phyloP scores from a whole-genome alignment of 495 filamentous ascomycete species.

The Halenospora varia region DNA sequence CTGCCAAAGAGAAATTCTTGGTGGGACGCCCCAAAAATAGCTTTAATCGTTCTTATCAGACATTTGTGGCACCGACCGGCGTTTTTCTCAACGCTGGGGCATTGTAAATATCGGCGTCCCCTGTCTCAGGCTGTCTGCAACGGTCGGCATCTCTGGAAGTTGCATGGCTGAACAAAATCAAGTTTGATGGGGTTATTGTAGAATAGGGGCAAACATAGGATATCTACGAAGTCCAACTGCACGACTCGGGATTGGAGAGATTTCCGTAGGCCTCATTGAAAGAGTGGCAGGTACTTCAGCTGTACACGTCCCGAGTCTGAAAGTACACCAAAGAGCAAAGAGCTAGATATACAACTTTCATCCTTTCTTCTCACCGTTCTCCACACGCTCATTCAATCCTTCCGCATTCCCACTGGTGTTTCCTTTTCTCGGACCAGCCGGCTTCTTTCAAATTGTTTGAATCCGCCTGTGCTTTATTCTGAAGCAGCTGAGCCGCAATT shows the following conservation, averaged over 20 bases:
- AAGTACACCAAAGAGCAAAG: no score
- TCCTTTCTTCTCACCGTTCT: background rate
- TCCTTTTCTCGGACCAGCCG: background rate
- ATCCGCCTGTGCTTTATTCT: slow-evolving; percentile 4
- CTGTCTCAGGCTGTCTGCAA: background rate
- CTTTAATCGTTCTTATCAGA: background rate
- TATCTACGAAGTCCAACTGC: no score
- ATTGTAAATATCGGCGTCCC: background rate
- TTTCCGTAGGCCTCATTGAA: no score
- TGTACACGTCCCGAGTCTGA: no score
- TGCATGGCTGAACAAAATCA: no score
- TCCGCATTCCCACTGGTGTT: slow-evolving; percentile 1
- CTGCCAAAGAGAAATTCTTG: background rate
- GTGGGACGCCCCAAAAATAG: background rate
- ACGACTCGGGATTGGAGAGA: no score
- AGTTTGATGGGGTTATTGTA: no score
- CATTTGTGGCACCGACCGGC: background rate
- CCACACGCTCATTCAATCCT: no score
- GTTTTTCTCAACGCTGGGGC: background rate
- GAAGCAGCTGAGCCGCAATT: slow-evolving; percentile 14
- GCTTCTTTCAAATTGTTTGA: slow-evolving; percentile 1
- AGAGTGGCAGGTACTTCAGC: no score
- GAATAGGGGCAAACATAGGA: no score
- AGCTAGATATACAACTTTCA: background rate
- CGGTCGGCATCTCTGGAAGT: no score